These are phyloP conservation scores for Eucalyptus melliodora DNA, from an alignment of 345 rosid species.

Conservation along the genomic window DNA sequence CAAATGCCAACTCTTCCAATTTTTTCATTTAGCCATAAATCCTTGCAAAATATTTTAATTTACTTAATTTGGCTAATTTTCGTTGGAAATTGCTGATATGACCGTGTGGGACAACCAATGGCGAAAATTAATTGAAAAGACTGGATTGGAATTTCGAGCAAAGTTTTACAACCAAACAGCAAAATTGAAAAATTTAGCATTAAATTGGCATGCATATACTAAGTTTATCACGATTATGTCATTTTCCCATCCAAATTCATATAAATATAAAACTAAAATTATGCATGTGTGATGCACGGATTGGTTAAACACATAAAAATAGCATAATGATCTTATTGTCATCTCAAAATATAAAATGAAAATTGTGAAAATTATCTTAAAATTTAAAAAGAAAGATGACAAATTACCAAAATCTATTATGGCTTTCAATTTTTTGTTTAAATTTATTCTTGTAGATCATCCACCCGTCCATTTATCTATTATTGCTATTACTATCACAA, in stretches of 20 bases:
- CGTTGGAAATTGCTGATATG: accelerated
- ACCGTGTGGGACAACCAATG: accelerated
- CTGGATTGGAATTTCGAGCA: neutral
- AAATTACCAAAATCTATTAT: neutral
- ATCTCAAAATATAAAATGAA: neutral
- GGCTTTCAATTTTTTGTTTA: neutral
- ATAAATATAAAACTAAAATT: neutral
- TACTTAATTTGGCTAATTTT: neutral
- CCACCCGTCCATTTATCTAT: neutral
- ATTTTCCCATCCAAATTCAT: neutral
- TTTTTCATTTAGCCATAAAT: neutral
- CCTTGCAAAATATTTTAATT: neutral
- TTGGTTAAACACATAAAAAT: neutral
- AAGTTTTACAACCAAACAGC: neutral
- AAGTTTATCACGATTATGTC: neutral
- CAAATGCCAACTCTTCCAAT: neutral
- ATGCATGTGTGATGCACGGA: neutral
- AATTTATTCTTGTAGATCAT: neutral
- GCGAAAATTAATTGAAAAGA: neutral
- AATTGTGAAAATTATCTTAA: neutral
- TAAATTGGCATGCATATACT: neutral
- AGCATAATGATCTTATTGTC: neutral
- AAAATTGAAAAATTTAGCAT: neutral
- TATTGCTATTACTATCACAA: neutral
- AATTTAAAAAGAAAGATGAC: neutral